Base-by-base conservation (phyloP, 2,329 filamentous ascomycete genomes). In the Daldinia sp. region DNA sequence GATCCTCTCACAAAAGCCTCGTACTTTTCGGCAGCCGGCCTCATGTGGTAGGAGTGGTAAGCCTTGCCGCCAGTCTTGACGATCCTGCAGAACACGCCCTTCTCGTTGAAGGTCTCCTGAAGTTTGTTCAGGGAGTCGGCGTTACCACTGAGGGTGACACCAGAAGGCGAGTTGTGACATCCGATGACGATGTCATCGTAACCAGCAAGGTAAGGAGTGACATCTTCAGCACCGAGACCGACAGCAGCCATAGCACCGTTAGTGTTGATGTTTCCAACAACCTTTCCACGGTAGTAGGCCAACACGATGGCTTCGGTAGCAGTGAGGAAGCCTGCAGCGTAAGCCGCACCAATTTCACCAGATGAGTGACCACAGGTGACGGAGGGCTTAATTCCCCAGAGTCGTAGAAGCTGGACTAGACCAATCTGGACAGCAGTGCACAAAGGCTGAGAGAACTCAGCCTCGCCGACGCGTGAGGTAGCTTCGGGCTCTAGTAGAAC, bases 121-220 rank as follows among this genome's bases (percentile, higher is more conserved):
- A 84, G 70, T 0, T 72, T 72, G 67, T 78, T 75, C 19, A 80
- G 53, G 0, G 77, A 79, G 23, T 77, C 78, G 9, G 80, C 79
- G 4, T 82, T 79, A 6, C 82, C 81, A 15, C 81, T 81, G 41
- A 82, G 80, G 6, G 83, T 76, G 15, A 81, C 80, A 62, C 83
- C 81, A n/a, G 79, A 73, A 2, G 72, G 60, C 3, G 83, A 79
- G 43, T 79, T 76, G 3, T 80, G 78, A 45, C 75, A 77, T 19
- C 75, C 68, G 17, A 81, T 72, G 62, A 76, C 72, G 7, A 76
- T 72, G 2, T 75, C 75, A 0, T 82, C 43, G 6, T 73, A 70
- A 0, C 71, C 68, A 1, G 65, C 53, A 5, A 72, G 49, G 34
- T 69, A 71, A 7, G 58, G 45, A 8, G 59, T 25, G 3, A 73